A percentile compares a stretch with the other conserved stretches of the same genome.
phyloP scores from a whole-genome alignment of 2,329 filamentous ascomycete genomes.

The Colletotrichum melonis region DNA sequence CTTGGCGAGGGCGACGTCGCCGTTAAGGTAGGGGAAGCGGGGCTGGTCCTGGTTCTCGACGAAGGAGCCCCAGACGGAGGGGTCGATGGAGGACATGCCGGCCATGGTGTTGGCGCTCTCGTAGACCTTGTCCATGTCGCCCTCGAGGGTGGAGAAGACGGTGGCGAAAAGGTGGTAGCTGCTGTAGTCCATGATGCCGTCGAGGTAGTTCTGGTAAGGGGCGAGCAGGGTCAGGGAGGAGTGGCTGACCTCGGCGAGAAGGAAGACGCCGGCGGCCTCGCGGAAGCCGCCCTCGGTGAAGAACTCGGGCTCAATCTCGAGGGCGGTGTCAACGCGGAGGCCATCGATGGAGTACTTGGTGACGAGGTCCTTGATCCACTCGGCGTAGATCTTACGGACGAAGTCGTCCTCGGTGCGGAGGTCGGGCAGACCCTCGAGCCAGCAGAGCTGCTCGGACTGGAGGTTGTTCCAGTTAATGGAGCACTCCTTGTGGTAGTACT shows the following conservation, averaged over 20 bases:
- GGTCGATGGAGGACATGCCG: slow-evolving; percentile 40
- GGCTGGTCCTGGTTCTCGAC: slow-evolving; percentile 70
- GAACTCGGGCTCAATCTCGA: slow-evolving; percentile 70
- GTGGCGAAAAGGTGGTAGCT: slow-evolving; percentile 49
- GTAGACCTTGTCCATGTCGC: slow-evolving; percentile 45
- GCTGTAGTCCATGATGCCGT: slow-evolving; percentile 71
- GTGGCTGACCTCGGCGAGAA: slow-evolving; percentile 69
- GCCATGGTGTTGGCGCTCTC: slow-evolving; percentile 34
- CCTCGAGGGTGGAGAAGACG: slow-evolving; percentile 3
- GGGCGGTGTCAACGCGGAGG: slow-evolving; percentile 70
- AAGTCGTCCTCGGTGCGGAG: slow-evolving; percentile 63
- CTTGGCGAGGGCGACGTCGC: slow-evolving; percentile 66
- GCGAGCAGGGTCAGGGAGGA: slow-evolving; percentile 61
- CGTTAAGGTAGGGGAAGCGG: slow-evolving; percentile 59
- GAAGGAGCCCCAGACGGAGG: slow-evolving; percentile 51
- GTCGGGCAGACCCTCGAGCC: slow-evolving; percentile 70
- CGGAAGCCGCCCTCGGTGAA: slow-evolving; percentile 61
- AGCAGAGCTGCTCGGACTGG: slow-evolving; percentile 61
- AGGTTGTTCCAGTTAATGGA: slow-evolving; percentile 66
- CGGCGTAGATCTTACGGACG: slow-evolving; percentile 62
- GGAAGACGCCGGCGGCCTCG: slow-evolving; percentile 66
- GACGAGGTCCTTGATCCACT: slow-evolving; percentile 71
- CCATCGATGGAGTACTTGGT: slow-evolving; percentile 73
- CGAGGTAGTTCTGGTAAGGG: slow-evolving; percentile 64
- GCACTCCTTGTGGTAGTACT: slow-evolving; percentile 73